A percentile compares a stretch with the other conserved stretches of the same genome.
phyloP scores from a whole-genome alignment of 2,329 filamentous ascomycete genomes.

The Rachicladosporium sp. region DNA sequence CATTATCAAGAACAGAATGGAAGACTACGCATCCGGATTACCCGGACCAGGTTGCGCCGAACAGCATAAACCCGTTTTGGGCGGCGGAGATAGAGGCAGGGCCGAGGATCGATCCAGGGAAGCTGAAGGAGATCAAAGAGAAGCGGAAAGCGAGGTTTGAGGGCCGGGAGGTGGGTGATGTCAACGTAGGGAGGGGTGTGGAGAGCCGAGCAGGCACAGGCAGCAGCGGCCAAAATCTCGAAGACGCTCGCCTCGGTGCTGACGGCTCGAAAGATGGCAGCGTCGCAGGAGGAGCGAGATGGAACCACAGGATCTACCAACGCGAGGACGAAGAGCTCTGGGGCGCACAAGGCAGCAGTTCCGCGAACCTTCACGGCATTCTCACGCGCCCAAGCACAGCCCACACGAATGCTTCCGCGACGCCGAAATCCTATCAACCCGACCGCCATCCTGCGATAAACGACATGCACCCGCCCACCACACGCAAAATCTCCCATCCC shows the following conservation, averaged over 20 bases:
- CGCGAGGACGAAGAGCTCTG: conserved; percentile 80
- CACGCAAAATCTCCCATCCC: conserved; percentile 17
- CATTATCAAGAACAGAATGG: conserved; percentile 47
- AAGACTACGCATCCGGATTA: conserved; percentile 53
- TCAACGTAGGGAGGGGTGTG: no score
- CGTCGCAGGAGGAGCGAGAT: no score
- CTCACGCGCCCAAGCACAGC: conserved; percentile 5
- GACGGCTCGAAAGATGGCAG: no score
- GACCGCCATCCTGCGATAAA: conserved; percentile 46
- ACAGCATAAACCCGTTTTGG: conserved; percentile 83
- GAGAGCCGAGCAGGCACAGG: no score
- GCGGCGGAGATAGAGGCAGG: conserved; percentile 73
- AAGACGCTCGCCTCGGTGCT: no score
- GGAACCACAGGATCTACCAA: conserved; percentile 39
- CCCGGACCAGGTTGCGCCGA: conserved; percentile 71
- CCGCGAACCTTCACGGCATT: conserved; percentile 2
- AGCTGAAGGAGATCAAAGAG: conserved; percentile 18
- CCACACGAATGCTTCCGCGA: conserved; percentile 6
- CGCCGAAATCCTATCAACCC: conserved; percentile 2
- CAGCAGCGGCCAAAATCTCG: no score
- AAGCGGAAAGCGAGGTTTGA: conserved; percentile 25
- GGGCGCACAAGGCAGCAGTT: conserved; percentile 39
- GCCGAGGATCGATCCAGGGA: conserved; percentile 30
- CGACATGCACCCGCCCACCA: conserved; percentile 50
- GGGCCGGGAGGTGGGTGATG: no score